Percentiles rank a stretch among this genome's conserved stretches.
Conservation (phyloP, 2,329 filamentous ascomycete genomes). For the Cladophialophora carrionii region DNA sequence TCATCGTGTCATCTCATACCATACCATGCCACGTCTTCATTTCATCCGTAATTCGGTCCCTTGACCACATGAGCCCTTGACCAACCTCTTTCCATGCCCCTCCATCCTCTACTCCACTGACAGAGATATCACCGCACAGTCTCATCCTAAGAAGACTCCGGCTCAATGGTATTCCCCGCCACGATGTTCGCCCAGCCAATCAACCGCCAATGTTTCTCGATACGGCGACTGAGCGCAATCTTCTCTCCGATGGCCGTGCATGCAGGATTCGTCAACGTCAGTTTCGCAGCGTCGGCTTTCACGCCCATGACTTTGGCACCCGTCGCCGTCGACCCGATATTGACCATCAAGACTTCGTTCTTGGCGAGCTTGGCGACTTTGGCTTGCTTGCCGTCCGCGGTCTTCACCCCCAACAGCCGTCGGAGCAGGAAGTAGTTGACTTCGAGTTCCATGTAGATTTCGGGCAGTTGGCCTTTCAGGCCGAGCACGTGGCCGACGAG, state of each 20-base stretch:
- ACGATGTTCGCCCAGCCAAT: slow-evolving; percentile 88
- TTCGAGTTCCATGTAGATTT: slow-evolving; percentile 98
- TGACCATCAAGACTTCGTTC: slow-evolving; percentile 99
- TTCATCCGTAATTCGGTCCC: not conserved
- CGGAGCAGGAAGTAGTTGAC: slow-evolving; percentile 99
- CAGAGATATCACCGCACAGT: slow-evolving; percentile 1
- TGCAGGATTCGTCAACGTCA: slow-evolving; percentile 87
- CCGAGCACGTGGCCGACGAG: slow-evolving; percentile 97
- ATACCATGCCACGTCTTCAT: not conserved
- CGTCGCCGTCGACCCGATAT: slow-evolving; percentile 96
- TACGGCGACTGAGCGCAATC: slow-evolving; percentile 92
- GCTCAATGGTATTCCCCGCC: slow-evolving; percentile 55
- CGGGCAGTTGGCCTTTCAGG: slow-evolving; percentile 87
- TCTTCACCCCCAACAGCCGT: slow-evolving; percentile 92
- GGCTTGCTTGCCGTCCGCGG: slow-evolving; percentile 96
- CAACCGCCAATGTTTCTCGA: slow-evolving; percentile 98
- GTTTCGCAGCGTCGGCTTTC: slow-evolving; percentile 95
- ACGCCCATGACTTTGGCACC: slow-evolving; percentile 97
- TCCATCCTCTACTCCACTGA: not conserved
- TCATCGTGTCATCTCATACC: not conserved
- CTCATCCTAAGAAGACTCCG: slow-evolving; percentile 38
- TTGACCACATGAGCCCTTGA: not conserved
- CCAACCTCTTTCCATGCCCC: not conserved
- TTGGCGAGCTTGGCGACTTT: slow-evolving; percentile 98
- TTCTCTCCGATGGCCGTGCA: slow-evolving; percentile 98